These are phyloP conservation scores for Fusarium compactum DNA, from an alignment of 2,329 filamentous ascomycete species.

Conservation along the genomic window DNA sequence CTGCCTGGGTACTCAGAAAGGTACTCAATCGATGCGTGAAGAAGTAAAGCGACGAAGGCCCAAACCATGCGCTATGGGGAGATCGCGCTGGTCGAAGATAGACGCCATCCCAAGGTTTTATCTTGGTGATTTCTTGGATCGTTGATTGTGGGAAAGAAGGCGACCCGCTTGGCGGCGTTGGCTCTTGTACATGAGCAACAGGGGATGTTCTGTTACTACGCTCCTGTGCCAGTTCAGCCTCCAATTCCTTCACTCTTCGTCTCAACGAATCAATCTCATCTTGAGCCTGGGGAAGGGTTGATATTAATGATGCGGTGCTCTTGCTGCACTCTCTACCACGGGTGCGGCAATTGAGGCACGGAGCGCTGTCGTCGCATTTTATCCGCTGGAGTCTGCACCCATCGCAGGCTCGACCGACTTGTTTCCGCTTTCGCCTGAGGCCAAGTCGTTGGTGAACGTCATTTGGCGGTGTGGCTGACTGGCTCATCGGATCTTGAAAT, in stretches of 20 bases:
- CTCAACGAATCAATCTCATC: conserved; percentile 14
- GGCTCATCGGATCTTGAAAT: background rate
- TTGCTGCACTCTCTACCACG: conserved; percentile 15
- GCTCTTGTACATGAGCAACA: background rate
- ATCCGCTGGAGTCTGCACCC: conserved; percentile 23
- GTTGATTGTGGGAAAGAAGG: background rate
- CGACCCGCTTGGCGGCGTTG: conserved; percentile 4
- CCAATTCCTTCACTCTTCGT: background rate
- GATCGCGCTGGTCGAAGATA: conserved; percentile 11
- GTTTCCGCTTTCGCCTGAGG: conserved; percentile 29
- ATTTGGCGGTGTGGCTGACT: background rate
- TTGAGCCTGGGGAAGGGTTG: conserved; percentile 18
- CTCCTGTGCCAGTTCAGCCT: background rate
- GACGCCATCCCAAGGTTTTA: conserved; percentile 14
- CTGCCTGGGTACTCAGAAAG: conserved; percentile 19
- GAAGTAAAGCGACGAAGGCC: conserved; percentile 20
- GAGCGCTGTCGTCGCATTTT: conserved; percentile 25
- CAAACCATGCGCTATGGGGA: conserved; percentile 22
- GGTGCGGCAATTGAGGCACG: conserved; percentile 25
- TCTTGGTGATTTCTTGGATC: background rate
- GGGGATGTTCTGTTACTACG: background rate
- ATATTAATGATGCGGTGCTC: background rate
- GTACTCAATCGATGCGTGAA: conserved; percentile 15
- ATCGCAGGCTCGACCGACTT: conserved; percentile 32
- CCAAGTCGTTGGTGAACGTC: background rate